Evolutionary conservation across 2,329 filamentous ascomycete species (phyloP).

Genomic region (Phoma sp.): DNA sequence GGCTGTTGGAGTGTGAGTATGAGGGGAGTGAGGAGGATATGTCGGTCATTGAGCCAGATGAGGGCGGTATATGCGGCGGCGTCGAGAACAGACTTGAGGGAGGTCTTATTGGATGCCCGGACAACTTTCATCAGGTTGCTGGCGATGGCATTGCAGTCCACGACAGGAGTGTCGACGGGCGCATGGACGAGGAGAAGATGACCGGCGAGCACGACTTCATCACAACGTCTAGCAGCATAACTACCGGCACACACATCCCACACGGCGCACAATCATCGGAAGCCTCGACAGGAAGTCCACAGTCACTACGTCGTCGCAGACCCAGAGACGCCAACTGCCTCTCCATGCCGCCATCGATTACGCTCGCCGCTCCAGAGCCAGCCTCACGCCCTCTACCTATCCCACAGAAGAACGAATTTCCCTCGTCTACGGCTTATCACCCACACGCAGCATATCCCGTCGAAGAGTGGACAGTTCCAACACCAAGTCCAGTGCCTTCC

Average conservation of each 20-base stretch:
- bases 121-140: neutral
- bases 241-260: constrained; percentile 21
- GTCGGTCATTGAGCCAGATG: constrained; percentile 38
- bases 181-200: neutral
- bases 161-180: neutral
- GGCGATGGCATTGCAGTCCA: neutral
- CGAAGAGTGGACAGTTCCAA: constrained; percentile 36
- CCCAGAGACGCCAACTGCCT: constrained; percentile 26
- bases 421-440: constrained; percentile 26
- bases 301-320: constrained; percentile 11
- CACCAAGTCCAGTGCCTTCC: constrained; percentile 39
- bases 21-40: constrained; percentile 28
- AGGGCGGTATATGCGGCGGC: neutral
- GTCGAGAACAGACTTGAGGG: neutral
- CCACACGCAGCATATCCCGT: constrained; percentile 35
- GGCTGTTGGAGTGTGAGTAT: constrained; percentile 26
- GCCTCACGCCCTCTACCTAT: constrained; percentile 22
- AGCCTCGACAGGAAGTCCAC: neutral
- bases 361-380: constrained; percentile 22
- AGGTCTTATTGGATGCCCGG: neutral
- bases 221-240: neutral
- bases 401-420: constrained; percentile 27
- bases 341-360: constrained; percentile 35
- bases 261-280: constrained; percentile 15
- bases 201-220: neutral